These are phyloP conservation scores for Filobasidium floriforme DNA, from an alignment of 768 basidiomycete genomes.

Conservation along the genomic window DNA sequence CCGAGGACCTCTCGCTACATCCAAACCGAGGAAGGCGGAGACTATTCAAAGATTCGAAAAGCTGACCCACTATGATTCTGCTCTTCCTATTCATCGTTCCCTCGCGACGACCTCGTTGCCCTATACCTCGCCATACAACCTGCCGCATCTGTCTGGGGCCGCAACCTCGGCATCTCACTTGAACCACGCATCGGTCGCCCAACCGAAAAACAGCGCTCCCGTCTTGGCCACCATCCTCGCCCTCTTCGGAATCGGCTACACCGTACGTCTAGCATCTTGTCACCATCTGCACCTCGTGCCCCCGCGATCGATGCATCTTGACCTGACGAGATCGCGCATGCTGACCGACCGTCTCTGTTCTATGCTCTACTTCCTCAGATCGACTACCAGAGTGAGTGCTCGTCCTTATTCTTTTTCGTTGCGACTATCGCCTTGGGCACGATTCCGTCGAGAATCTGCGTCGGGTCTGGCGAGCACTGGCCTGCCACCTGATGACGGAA, in stretches of 20 bases:
- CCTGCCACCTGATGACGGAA: neutral
- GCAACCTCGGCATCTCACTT: too few relatives aligned
- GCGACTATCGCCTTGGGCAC: too few relatives aligned
- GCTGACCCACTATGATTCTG: too few relatives aligned
- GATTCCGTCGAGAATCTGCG: too few relatives aligned
- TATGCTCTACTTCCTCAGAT: slow-evolving; percentile 19
- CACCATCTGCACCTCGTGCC: neutral
- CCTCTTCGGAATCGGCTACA: slow-evolving; percentile 45
- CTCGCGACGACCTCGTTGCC: too few relatives aligned
- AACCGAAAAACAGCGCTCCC: slow-evolving; percentile 32
- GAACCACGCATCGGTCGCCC: neutral
- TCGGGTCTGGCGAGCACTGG: neutral
- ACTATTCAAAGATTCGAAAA: too few relatives aligned
- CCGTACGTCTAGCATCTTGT: slow-evolving; percentile 10
- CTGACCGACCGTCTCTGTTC: neutral
- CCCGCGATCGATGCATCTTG: neutral
- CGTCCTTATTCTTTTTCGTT: neutral
- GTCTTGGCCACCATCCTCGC: slow-evolving; percentile 40
- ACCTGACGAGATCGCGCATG: neutral
- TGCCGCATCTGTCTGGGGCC: too few relatives aligned
- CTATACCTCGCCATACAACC: too few relatives aligned
- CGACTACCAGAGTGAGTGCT: slow-evolving; percentile 43
- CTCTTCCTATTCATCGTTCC: too few relatives aligned
- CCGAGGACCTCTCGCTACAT: too few relatives aligned
- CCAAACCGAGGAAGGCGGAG: too few relatives aligned